Evolutionary conservation across 176 grass and related monocot species (phyloP), one percentile per base, ranked within the genome.

Genomic region (Microstegium vimineum): DNA sequence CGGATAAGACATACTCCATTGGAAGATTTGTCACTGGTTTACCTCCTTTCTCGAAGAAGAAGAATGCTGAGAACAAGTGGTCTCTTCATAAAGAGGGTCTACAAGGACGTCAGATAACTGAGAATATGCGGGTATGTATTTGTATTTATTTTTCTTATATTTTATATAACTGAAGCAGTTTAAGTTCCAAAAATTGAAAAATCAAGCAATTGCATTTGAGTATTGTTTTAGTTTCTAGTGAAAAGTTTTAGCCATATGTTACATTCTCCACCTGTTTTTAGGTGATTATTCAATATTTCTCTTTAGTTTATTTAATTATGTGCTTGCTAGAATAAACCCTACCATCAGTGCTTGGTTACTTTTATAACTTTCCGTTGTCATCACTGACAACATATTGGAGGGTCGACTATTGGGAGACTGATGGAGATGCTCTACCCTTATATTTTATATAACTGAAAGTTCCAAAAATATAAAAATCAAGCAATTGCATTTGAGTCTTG

Each of bases 81-180:
- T 93, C 93, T 71, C 91, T 98, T 69, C 92, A 98, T 82, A 98
- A 98, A 75, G 96, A 98, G 43, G 92, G 94, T 10, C 33, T 93
- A 79, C 96, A 95, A 77, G 95, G 92, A 36, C 90, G 92, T 0
- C 95, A 94, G 61, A 74, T 98, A 41, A 73, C 95, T 60, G 92
- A 95, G 4, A 91, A 81, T 80, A 87, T 91, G 87, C 85, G 84
- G 81, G 94, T 97, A 82, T 81, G 26, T 66, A 23, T 57, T 54
- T 23, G 23, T 57, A 23, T 57, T 57, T 57, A 10, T 57, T 57
- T 57, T 57, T 23, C 17, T 2, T n/a, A n/a, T 56, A 9, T 56
- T 56, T 56, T 56, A 56, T 56, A 56, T 56, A 56, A 9, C 51
- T 56, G 51, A 57, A 57, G 52, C 52, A 57, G 22, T 56, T 56